Evolutionary conservation across 2,329 filamentous ascomycete species (phyloP), one percentile per base, ranked within the genome.

Genomic region (Aspergillus ruber): DNA sequence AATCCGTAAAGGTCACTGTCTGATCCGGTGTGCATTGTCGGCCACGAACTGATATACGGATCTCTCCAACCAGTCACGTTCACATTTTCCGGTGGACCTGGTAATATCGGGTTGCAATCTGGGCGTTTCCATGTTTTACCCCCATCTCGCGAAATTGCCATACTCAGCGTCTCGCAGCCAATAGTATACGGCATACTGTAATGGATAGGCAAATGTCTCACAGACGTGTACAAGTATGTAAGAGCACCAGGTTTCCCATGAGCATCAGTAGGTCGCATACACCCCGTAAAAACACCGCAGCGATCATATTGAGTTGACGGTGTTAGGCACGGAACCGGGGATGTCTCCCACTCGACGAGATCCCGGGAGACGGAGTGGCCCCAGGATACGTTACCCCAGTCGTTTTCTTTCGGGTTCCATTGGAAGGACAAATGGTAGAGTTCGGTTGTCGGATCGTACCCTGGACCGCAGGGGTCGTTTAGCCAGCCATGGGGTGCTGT

Each of bases 361-460:
- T 74, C 66, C 3, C 38, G 47, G 3, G 68, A 72, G 4, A 60
- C 65, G 9, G 69, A 62, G 47, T 66, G 60, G 4, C 69, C 68
- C 72, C 72, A 74, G 4, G 65, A 63, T 8, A 73, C 67, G 36
- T 72, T 64, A 7, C 67, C 71, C 67, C 69, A 72, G 32, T 70
- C 65, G 23, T 69, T 67, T 6, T 63, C 64, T 23, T 62, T 59
- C 0, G 69, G 69, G 50, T 73, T 74, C 63, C 69, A 73, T 57
- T 74, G 71, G 43, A 68, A 74, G 15, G 61, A 65, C 2, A 73
- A 17, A 46, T 74, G 71, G 39, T 74, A 74, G 5, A 65, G 52
- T 4, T 61, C 59, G 8, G 68, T 72, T 17, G 48, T 44, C 2
- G 67, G 61, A 42, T 74, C 69, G 46, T 69, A 73, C 17, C 65